These are phyloP conservation scores for Escallonia rubra DNA, from an alignment of 129 eudicot species.

Conservation along the genomic window DNA sequence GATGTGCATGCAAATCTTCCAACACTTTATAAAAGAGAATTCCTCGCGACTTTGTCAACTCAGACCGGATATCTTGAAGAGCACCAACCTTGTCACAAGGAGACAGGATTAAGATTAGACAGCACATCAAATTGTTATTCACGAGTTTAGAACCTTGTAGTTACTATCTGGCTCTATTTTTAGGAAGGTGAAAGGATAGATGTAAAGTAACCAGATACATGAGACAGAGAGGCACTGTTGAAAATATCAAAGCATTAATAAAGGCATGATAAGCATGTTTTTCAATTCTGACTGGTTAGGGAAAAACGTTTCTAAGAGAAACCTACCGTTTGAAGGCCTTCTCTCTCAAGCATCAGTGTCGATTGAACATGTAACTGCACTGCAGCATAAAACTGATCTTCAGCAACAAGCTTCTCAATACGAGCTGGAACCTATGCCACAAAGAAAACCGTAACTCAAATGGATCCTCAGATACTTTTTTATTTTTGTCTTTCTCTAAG, in stretches of 20 bases:
- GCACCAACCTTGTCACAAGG: constrained; percentile 83
- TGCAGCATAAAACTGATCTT: constrained; percentile 89
- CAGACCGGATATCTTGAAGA: constrained; percentile 96
- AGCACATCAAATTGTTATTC: constrained; percentile 2
- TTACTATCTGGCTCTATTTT: constrained; percentile 5
- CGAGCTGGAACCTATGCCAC: constrained; percentile 82
- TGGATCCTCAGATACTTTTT: not conserved
- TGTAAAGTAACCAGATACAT: constrained; percentile 11
- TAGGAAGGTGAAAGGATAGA: constrained; percentile 2
- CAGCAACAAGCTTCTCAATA: constrained; percentile 86
- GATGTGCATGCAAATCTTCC: constrained; percentile 97
- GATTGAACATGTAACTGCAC: constrained; percentile 94
- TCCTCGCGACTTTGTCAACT: constrained; percentile 81
- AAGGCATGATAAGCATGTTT: not conserved
- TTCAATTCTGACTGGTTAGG: constrained; percentile 1
- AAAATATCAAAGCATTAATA: not conserved
- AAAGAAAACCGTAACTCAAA: constrained; percentile 7
- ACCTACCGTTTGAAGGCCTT: constrained; percentile 96
- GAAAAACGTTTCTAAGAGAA: not conserved
- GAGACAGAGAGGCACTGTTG: not conserved
- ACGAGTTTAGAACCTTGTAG: not conserved
- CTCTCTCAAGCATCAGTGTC: constrained; percentile 97
- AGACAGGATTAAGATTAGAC: constrained; percentile 10
- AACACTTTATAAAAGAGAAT: constrained; percentile 78
- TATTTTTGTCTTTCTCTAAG: no score